phyloP scores from a whole-genome alignment of 106 monocot genomes.

The Gastrodia elata region DNA sequence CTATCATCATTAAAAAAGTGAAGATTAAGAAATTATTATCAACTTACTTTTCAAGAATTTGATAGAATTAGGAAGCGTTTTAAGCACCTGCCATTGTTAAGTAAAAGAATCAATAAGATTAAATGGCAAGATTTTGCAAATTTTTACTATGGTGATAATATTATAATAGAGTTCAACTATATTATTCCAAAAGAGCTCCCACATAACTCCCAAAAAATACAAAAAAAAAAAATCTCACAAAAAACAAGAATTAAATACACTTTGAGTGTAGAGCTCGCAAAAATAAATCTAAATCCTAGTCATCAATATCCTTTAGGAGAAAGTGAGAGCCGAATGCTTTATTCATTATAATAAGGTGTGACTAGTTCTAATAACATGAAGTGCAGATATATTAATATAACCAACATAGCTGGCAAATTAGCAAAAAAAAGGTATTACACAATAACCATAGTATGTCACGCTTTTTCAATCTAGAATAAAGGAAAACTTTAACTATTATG shows the following conservation, averaged over 20 bases:
- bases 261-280: no score
- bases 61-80: conserved; percentile 55
- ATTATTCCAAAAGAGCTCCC: no score
- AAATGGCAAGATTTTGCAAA: background rate
- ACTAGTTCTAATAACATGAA: background rate
- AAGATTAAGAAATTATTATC: background rate
- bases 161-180: background rate
- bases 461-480: background rate
- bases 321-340: no score
- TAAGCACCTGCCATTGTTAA: conserved; percentile 28
- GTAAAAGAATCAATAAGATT: background rate
- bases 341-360: background rate
- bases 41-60: conserved; percentile 77
- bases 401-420: background rate
- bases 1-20: conserved; percentile 2
- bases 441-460: background rate
- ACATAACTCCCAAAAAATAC: no score
- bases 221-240: no score
- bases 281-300: no score
- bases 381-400: background rate
- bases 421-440: background rate
- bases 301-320: no score
- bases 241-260: no score
- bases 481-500: background rate
- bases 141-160: background rate